Percentiles rank a stretch among this genome's conserved stretches.
phyloP scores from a whole-genome alignment of 306 rosid genomes.

The Lagenaria siceraria region DNA sequence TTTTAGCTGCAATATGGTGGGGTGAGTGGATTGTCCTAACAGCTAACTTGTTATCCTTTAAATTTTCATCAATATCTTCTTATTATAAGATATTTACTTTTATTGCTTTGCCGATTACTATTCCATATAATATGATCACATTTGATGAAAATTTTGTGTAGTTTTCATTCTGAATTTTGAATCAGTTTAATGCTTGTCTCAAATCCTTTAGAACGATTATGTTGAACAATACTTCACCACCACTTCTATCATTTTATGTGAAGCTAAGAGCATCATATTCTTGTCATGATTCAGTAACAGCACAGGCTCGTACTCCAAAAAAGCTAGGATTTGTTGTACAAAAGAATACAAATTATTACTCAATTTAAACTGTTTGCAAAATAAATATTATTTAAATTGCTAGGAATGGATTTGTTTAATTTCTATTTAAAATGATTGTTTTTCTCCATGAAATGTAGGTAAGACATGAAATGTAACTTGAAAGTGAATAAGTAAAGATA shows the following conservation, averaged over 20 bases:
- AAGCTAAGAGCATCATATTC: background rate
- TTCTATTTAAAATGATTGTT: background rate
- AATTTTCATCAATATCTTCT: background rate
- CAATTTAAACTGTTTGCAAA: background rate
- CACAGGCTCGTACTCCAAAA: background rate
- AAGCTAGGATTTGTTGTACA: background rate
- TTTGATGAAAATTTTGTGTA: background rate
- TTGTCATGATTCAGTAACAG: background rate
- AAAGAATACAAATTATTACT: background rate
- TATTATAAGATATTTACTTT: background rate
- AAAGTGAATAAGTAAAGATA: no score
- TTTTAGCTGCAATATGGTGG: conserved; percentile 96
- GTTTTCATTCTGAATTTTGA: background rate
- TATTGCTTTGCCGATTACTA: background rate
- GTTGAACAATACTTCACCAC: background rate
- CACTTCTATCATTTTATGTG: background rate
- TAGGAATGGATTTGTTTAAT: background rate
- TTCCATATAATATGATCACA: background rate
- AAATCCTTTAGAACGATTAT: background rate
- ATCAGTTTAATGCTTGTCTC: background rate
- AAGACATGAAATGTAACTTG: no score
- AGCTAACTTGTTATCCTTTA: conserved; percentile 3
- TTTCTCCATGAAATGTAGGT: no score
- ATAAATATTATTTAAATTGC: background rate
- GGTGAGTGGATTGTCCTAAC: conserved; percentile 44